Percentiles rank a stretch among this genome's conserved stretches.
Conservation (phyloP, 176 grass and related monocot species). For the Zoysia pacifica region DNA sequence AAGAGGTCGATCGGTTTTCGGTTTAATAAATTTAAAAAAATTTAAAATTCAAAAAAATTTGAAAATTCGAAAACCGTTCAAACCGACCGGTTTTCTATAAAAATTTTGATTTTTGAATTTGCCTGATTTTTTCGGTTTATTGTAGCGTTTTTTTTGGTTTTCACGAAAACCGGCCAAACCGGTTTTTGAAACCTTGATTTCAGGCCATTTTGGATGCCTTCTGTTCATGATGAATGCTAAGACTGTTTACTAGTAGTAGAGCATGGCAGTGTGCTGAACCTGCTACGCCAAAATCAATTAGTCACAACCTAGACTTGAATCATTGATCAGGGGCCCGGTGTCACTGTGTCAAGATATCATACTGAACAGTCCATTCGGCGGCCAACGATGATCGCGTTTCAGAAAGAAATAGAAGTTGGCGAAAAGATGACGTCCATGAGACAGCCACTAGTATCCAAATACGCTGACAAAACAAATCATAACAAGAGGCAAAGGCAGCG, state of each 20-base stretch:
- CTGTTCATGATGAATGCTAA: background rate
- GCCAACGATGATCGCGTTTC: background rate
- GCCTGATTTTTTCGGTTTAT: too few relatives aligned
- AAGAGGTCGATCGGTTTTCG: too few relatives aligned
- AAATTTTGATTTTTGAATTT: too few relatives aligned
- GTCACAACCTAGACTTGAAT: conserved; percentile 24
- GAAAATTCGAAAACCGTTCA: too few relatives aligned
- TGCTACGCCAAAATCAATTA: conserved; percentile 14
- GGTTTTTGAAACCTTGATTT: too few relatives aligned
- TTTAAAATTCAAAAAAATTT: too few relatives aligned
- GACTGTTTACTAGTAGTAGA: conserved; percentile 3
- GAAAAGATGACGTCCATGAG: background rate
- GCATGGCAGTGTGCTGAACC: conserved; percentile 4
- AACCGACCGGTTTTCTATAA: too few relatives aligned
- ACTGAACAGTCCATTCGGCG: background rate
- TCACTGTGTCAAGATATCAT: background rate
- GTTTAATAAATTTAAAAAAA: too few relatives aligned
- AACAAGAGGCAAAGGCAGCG: background rate
- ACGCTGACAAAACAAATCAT: background rate
- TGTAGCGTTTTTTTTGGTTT: too few relatives aligned
- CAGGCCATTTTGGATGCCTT: conserved; percentile 15
- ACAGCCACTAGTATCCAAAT: background rate
- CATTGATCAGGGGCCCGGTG: conserved; percentile 31
- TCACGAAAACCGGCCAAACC: too few relatives aligned
- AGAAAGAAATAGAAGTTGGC: background rate